Evolutionary conservation across 805 yeast genomes (phyloP), one percentile per base, ranked within the genome.

Genomic region (Saccharomycopsis javanensis): DNA sequence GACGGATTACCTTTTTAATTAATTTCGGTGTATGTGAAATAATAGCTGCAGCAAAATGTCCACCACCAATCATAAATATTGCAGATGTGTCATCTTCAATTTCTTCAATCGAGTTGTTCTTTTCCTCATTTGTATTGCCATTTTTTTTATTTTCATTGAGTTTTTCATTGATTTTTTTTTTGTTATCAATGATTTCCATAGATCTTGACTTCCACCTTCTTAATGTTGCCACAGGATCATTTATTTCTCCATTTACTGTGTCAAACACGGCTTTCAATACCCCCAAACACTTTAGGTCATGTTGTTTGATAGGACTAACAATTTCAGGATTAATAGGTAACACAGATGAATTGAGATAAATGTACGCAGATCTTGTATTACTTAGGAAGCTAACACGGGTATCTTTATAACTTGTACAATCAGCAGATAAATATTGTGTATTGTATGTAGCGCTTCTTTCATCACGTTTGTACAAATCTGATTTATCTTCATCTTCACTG

Each of bases 11-110:
- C 2, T 89, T 88, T 62, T 78, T 79, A 1, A 78, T 75, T 42
- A 73, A 74, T 54, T 74, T 72, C 25, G 80, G 84, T 53, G 75
- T 75, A 65, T 91, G 97, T 1, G 89, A 81, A 7, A 94, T 76
- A 48, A 94, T 86, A 0, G 97, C 97, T 18, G 94, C 99, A 0
- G 98, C 96, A 74, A 94, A 94, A 71, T 94, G 97, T 46, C 99
- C 99, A 50, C 98, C 97, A 15, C 97, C 97, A 55, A 94, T 80
- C 96, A 94, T 88, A 63, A 94, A 79, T 11, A 94, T 69, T 0
- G 96, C 96, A 4, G 96, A 87, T 50, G 76, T 76, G 3, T 72
- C 71, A 0, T 64, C 60, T 2, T 50, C 5, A 8, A 35, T 51
- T 6, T 58, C 34, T 1, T 42, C n/a, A 51, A 42, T 55, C 20